Percentiles rank a stretch among this genome's conserved stretches.
phyloP scores from a whole-genome alignment of 345 rosid genomes.

The Arabidopsis suecica region DNA sequence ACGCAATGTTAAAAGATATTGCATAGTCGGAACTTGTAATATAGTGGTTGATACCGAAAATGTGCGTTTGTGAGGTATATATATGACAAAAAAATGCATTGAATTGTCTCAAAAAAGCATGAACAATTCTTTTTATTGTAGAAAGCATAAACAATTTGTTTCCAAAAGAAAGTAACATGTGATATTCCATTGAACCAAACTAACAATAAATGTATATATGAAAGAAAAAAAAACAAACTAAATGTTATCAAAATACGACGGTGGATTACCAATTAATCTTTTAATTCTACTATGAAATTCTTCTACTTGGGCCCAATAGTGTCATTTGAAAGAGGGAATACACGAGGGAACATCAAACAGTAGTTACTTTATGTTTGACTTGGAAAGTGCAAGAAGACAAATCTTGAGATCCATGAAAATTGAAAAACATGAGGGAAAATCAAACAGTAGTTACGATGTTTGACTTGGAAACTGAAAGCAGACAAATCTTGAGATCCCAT shows the following conservation, averaged over 20 bases:
- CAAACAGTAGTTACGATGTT: conserved; percentile 39
- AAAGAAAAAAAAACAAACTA: not conserved
- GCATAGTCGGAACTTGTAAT: too few species aligned
- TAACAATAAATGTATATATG: not conserved
- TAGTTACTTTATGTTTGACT: conserved; percentile 42
- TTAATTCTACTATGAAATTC: conserved; percentile 3
- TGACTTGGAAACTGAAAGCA: conserved; percentile 19
- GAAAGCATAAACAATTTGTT: not conserved
- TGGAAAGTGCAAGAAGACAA: conserved; percentile 41
- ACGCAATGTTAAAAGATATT: too few species aligned
- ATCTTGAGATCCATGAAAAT: conserved; percentile 13
- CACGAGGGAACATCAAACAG: conserved; percentile 35
- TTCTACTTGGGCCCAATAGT: conserved; percentile 6
- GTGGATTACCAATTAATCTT: conserved; percentile 1
- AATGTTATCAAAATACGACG: not conserved
- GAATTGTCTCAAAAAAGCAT: not conserved
- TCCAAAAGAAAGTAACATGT: not conserved
- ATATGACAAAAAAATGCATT: not conserved
- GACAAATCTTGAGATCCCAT: conserved; percentile 37
- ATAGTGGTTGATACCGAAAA: too few species aligned
- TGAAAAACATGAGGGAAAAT: conserved; percentile 13
- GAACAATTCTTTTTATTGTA: not conserved
- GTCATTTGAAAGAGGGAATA: conserved; percentile 28
- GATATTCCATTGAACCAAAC: conserved; percentile 13
- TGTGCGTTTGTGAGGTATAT: too few species aligned